Evolutionary conservation across 306 rosid species (phyloP), one percentile per base, ranked within the genome.

Genomic region (Datisca glomerata): DNA sequence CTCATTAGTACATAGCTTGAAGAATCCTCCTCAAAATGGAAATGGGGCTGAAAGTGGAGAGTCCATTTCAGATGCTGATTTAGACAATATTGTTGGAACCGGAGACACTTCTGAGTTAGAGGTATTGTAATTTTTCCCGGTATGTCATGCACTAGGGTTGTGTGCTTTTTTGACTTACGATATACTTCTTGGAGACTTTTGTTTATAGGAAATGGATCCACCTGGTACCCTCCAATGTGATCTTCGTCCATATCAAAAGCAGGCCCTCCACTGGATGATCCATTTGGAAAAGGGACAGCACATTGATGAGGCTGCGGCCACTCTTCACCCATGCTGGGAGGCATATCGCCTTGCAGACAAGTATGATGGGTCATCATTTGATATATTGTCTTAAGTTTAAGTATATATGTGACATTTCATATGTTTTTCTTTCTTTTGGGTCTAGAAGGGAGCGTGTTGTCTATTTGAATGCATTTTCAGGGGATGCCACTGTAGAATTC

Each of bases 271-370:
- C 60, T 87, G 93, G 94, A 87, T 87, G 96, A 28, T 57, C 61
- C 85, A 69, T 43, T 66, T 79, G 45, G 94, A 87, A 85, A 82
- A 72, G 66, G 96, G 96, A 54, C 74, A 45, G 35, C 43, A 61
- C 43, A 62, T 45, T 54, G 93, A 76, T 50, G 72, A 64, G 57
- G 87, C 71, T 3, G 67, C 80, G 52, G 69, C 84, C 51, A 79
- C 93, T 27, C 85, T 87, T 66, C 96, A 87, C 63, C 96, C 96
- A 34, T 82, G 96, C 60, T 87, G 96, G 94, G 96, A 76, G 69
- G 87, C 85, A 41, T 82, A 87, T 72, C 76, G 7, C 49, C 71
- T 87, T 47, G 82, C 71, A 31, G 93, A 87, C 69, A 67, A 76
- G 96, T 82, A 79, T 24, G 65, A 43, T 28, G 5, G 58, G 7